phyloP scores from a whole-genome alignment of 2,329 filamentous ascomycete genomes.

The Diplodia sapinea region DNA sequence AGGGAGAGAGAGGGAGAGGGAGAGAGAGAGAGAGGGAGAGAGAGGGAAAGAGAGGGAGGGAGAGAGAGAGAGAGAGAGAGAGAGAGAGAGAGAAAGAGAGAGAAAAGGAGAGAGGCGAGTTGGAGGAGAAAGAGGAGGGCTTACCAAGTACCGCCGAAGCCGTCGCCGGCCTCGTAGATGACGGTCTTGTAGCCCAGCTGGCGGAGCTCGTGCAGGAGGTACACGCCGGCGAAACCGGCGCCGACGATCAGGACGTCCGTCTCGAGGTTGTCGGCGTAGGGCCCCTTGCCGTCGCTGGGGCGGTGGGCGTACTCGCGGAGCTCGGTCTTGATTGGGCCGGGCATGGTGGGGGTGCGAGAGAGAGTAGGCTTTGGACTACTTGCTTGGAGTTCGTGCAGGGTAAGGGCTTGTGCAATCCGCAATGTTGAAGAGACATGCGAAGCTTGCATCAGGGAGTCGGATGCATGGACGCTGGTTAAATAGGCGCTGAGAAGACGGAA shows the following conservation, averaged over 20 bases:
- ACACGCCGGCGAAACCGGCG: slow-evolving; percentile 52
- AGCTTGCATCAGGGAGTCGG: neutral
- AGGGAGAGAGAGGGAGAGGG: too few species aligned
- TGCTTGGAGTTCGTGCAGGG: neutral
- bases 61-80: neutral
- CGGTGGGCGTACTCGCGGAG: slow-evolving; percentile 23
- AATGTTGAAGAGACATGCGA: neutral
- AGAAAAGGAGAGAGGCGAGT: neutral
- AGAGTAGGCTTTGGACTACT: neutral
- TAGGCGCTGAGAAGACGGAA: neutral
- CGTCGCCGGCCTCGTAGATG: slow-evolving; percentile 49
- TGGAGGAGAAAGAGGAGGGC: neutral
- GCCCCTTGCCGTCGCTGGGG: slow-evolving; percentile 7
- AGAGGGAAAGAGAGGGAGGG: too few species aligned
- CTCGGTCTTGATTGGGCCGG: slow-evolving; percentile 27
- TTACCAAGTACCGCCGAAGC: slow-evolving; percentile 50
- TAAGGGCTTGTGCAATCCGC: neutral
- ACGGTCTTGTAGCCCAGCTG: slow-evolving; percentile 48
- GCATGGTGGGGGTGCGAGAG: neutral
- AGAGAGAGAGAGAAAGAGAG: neutral
- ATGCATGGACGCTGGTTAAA: neutral
- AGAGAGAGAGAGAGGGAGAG: too few species aligned
- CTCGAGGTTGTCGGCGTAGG: slow-evolving; percentile 45
- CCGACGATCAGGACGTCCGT: slow-evolving; percentile 48
- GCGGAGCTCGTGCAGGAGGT: slow-evolving; percentile 50